phyloP scores from a whole-genome alignment of 176 grass and related monocot species.

The Rhynchospora pubera region DNA sequence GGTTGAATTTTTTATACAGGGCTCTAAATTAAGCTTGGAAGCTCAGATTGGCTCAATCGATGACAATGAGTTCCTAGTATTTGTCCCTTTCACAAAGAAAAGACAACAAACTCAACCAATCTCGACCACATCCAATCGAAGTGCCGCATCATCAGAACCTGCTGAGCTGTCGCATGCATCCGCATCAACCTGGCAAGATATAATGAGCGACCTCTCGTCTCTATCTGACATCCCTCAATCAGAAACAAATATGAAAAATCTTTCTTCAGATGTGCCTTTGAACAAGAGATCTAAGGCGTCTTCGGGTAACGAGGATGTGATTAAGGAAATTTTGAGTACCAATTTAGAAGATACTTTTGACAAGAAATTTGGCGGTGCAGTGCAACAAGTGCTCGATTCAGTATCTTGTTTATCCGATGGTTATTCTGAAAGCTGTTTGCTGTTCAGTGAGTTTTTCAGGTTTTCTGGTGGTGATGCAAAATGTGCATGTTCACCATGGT shows the following conservation, averaged over 20 bases:
- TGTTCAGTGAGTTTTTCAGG: slow-evolving; percentile 27
- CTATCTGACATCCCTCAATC: slow-evolving; percentile 30
- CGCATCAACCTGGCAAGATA: slow-evolving; percentile 64
- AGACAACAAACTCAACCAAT: slow-evolving; percentile 2
- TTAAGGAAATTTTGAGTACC: slow-evolving; percentile 17
- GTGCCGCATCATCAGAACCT: not conserved
- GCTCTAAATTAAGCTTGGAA: slow-evolving; percentile 50
- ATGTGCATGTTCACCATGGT: slow-evolving; percentile 39
- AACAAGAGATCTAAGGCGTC: slow-evolving; percentile 35
- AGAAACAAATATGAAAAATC: slow-evolving; percentile 28
- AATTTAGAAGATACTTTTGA: slow-evolving; percentile 24
- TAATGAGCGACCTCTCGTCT: slow-evolving; percentile 71
- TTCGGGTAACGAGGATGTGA: slow-evolving; percentile 27
- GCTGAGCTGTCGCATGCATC: slow-evolving; percentile 27
- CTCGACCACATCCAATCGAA: slow-evolving; percentile 23
- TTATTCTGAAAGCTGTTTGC: slow-evolving; percentile 22
- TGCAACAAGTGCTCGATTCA: slow-evolving; percentile 28
- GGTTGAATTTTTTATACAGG: slow-evolving; percentile 34
- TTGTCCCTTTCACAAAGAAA: slow-evolving; percentile 53
- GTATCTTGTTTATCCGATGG: slow-evolving; percentile 25
- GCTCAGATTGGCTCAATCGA: slow-evolving; percentile 25
- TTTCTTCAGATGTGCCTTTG: slow-evolving; percentile 8
- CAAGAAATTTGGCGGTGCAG: slow-evolving; percentile 25
- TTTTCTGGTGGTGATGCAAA: not conserved
- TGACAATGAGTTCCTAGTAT: slow-evolving; percentile 44